phyloP scores from a whole-genome alignment of 768 basidiomycete species.

The Galerina marginata region DNA sequence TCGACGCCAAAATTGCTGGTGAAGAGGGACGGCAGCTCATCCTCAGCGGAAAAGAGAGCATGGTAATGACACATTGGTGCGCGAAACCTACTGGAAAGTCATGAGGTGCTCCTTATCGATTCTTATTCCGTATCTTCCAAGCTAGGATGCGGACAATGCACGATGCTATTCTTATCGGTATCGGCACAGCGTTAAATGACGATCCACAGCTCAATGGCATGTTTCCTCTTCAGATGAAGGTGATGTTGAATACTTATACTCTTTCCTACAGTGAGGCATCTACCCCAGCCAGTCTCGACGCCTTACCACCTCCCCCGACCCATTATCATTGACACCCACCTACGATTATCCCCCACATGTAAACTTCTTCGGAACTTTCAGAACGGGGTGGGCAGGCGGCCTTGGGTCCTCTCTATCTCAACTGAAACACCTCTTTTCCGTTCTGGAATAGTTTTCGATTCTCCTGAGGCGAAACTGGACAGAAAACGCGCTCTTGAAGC shows the following conservation, averaged over 20 bases:
- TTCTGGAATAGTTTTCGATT: constrained; percentile 27
- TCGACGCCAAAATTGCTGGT: constrained; percentile 90
- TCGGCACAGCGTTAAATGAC: constrained; percentile 89
- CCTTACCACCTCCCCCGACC: constrained; percentile 72
- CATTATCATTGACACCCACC: constrained; percentile 78
- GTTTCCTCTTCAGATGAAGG: constrained; percentile 24
- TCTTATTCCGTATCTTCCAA: neutral
- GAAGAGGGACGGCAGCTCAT: constrained; percentile 72
- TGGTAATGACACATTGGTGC: constrained; percentile 94
- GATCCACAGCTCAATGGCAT: constrained; percentile 93
- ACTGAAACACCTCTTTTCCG: neutral
- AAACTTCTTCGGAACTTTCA: constrained; percentile 73
- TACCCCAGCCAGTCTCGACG: constrained; percentile 48
- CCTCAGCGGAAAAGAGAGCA: constrained; percentile 85
- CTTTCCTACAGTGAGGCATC: constrained; percentile 53
- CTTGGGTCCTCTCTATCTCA: constrained; percentile 65
- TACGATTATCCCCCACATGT: constrained; percentile 69
- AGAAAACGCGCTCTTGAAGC: constrained; percentile 53
- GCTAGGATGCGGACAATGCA: constrained; percentile 91
- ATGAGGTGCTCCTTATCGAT: constrained; percentile 46
- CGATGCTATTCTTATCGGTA: constrained; percentile 90
- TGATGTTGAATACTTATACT: neutral
- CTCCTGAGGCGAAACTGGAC: constrained; percentile 29
- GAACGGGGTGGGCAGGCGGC: constrained; percentile 63
- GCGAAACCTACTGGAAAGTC: constrained; percentile 19